A percentile compares a stretch with the other conserved stretches of the same genome.
Conservation (phyloP, 257 asterid genomes). For the Voacanga thouarsii region DNA sequence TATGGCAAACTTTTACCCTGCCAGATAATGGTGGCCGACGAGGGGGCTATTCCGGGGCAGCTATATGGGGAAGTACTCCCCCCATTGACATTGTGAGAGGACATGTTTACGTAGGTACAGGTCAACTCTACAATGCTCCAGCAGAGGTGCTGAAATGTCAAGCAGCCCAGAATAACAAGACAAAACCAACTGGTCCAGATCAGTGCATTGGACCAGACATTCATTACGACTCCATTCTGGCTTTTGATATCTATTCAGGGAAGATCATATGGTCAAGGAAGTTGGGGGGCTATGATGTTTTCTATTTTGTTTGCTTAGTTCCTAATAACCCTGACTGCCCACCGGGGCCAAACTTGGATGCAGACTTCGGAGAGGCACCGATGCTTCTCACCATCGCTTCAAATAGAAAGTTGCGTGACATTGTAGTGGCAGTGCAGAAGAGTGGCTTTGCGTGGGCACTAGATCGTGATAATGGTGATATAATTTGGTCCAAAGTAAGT, state of each 20-base stretch:
- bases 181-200: slow-evolving; percentile 41
- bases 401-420: slow-evolving; percentile 37
- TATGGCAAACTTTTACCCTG: slow-evolving; percentile 71
- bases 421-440: slow-evolving; percentile 70
- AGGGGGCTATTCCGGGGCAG: slow-evolving; percentile 61
- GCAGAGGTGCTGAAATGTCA: slow-evolving; percentile 50
- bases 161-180: slow-evolving; percentile 44
- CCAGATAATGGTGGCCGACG: slow-evolving; percentile 61
- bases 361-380: slow-evolving; percentile 84
- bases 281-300: slow-evolving; percentile 67
- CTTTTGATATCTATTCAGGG: slow-evolving; percentile 50
- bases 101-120: slow-evolving; percentile 54
- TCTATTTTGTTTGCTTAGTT: slow-evolving; percentile 49
- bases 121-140: slow-evolving; percentile 67
- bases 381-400: slow-evolving; percentile 44
- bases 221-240: slow-evolving; percentile 55
- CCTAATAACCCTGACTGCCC: slow-evolving; percentile 73
- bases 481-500: slow-evolving; percentile 52
- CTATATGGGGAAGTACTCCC: slow-evolving; percentile 87
- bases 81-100: slow-evolving; percentile 44
- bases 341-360: slow-evolving; percentile 70
- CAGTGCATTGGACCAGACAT: slow-evolving; percentile 52
- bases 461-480: slow-evolving; percentile 47
- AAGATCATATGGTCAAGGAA: slow-evolving; percentile 47
- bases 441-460: slow-evolving; percentile 78